A percentile compares a stretch with the other conserved stretches of the same genome.
phyloP scores from a whole-genome alignment of 768 basidiomycete species.

The Tylopilus rubrobrunneus region DNA sequence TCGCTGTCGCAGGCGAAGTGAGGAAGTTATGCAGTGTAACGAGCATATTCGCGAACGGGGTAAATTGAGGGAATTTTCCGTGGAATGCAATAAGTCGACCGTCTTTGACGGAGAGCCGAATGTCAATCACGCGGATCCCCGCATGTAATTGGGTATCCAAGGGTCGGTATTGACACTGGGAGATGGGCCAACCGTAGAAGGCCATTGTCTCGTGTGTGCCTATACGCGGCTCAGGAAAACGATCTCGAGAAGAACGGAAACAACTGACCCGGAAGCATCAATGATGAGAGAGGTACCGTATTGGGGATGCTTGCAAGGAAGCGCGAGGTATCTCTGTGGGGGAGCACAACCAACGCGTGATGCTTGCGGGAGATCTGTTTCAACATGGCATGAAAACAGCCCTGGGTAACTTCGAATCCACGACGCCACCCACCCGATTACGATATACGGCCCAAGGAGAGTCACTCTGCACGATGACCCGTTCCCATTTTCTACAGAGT shows the following conservation, averaged over 20 bases:
- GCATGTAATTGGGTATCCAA: slow-evolving; percentile 65
- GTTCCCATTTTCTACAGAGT: slow-evolving; percentile 43
- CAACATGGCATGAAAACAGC: slow-evolving; percentile 4
- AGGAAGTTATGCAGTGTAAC: slow-evolving; percentile 60
- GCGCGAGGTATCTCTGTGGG: slow-evolving; percentile 52
- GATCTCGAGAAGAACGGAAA: slow-evolving; percentile 30
- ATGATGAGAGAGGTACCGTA: slow-evolving; percentile 58
- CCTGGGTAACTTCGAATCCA: not conserved
- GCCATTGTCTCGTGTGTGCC: slow-evolving; percentile 47
- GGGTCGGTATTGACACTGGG: slow-evolving; percentile 75
- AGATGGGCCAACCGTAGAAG: slow-evolving; percentile 80
- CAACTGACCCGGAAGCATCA: slow-evolving; percentile 71
- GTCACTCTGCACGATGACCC: slow-evolving; percentile 36
- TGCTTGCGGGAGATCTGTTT: slow-evolving; percentile 44
- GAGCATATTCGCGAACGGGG: slow-evolving; percentile 66
- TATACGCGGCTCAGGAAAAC: not conserved
- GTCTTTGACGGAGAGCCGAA: slow-evolving; percentile 69
- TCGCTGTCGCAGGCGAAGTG: slow-evolving; percentile 46
- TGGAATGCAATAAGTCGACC: slow-evolving; percentile 74
- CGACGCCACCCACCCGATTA: slow-evolving; percentile 40
- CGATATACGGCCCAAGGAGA: slow-evolving; percentile 60
- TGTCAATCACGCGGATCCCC: slow-evolving; percentile 79
- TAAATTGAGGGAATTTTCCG: slow-evolving; percentile 66
- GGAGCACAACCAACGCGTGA: slow-evolving; percentile 52
- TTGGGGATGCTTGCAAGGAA: slow-evolving; percentile 67